A percentile compares a stretch with the other conserved stretches of the same genome.
These are phyloP conservation scores for Eucalyptus dawsonii DNA, from an alignment of 345 rosid genomes.

Conservation along the genomic window DNA sequence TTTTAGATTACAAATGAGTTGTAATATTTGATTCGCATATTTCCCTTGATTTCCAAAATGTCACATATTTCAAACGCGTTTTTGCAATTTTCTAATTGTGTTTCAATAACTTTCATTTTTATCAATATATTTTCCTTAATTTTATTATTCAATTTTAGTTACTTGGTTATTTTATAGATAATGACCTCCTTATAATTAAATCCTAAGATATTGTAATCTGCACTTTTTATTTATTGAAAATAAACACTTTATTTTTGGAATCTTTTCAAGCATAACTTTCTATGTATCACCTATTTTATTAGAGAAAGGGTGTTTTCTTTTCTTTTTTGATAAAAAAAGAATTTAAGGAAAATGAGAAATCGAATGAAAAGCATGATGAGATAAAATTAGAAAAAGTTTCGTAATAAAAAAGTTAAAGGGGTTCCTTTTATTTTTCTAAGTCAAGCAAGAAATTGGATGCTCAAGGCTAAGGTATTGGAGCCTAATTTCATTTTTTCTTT, in stretches of 20 bases:
- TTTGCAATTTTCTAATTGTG: too few species aligned
- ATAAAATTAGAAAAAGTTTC: background rate
- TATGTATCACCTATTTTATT: fast-evolving
- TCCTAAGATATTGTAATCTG: fast-evolving
- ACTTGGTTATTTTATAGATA: too few species aligned
- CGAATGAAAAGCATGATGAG: background rate
- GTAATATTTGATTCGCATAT: fast-evolving
- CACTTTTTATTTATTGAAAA: too few species aligned
- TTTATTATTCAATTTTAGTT: fast-evolving
- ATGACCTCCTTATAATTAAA: fast-evolving
- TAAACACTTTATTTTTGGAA: too few species aligned
- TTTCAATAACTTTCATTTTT: fast-evolving
- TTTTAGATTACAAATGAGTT: fast-evolving
- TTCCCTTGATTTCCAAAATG: fast-evolving
- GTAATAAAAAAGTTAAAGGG: background rate
- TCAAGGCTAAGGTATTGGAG: background rate
- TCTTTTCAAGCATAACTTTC: fast-evolving
- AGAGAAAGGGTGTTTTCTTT: too few species aligned
- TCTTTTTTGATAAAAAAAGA: too few species aligned
- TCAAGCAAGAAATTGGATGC: background rate
- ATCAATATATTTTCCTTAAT: too few species aligned
- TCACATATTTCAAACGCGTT: fast-evolving
- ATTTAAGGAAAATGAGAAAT: background rate
- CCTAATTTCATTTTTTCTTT: background rate
- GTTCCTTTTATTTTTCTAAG: background rate